Evolutionary conservation across 352 stramenopile species (phyloP).

Genomic region (Phytophthora fragariaefolia): DNA sequence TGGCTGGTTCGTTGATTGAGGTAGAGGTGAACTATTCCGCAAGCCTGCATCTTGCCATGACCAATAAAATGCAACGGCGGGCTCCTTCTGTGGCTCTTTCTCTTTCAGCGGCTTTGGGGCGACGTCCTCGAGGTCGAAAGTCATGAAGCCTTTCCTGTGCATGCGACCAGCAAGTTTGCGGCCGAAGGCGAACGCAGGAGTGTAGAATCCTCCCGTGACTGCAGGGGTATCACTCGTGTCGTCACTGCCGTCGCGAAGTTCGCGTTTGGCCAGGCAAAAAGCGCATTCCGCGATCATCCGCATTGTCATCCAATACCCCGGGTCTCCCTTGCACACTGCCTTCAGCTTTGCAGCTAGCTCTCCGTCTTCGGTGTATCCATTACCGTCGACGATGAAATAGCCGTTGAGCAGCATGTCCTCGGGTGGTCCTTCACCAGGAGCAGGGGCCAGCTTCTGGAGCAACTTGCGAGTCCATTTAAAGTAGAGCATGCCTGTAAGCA

Average conservation of each 20-base stretch:
- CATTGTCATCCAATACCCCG: conserved; percentile 48
- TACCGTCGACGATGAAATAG: conserved; percentile 57
- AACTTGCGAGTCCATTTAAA: conserved; percentile 59
- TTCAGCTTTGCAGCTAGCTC: conserved; percentile 33
- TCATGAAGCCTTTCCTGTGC: conserved; percentile 46
- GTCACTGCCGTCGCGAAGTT: conserved; percentile 25
- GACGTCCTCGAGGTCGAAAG: conserved; percentile 34
- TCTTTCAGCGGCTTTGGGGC: conserved; percentile 2
- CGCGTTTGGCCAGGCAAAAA: conserved; percentile 42
- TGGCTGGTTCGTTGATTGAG: background rate
- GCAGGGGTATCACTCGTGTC: conserved; percentile 19
- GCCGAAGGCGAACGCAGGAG: conserved; percentile 46
- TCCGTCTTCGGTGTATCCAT: conserved; percentile 44
- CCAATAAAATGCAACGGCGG: conserved; percentile 15
- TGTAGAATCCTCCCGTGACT: conserved; percentile 46
- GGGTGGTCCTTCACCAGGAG: conserved; percentile 70
- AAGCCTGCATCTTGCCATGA: background rate
- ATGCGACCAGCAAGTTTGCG: conserved; percentile 44
- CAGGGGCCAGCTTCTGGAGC: conserved; percentile 62
- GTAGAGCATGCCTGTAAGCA: conserved; percentile 45
- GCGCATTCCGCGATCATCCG: conserved; percentile 52
- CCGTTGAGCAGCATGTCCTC: conserved; percentile 71
- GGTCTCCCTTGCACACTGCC: conserved; percentile 36
- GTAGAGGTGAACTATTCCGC: background rate
- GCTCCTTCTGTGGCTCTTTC: conserved; percentile 8